Percentiles rank a stretch among this genome's conserved stretches.
These are phyloP conservation scores for Friedmanniomyces simplex DNA, from an alignment of 495 filamentous ascomycete genomes.

Conservation along the genomic window DNA sequence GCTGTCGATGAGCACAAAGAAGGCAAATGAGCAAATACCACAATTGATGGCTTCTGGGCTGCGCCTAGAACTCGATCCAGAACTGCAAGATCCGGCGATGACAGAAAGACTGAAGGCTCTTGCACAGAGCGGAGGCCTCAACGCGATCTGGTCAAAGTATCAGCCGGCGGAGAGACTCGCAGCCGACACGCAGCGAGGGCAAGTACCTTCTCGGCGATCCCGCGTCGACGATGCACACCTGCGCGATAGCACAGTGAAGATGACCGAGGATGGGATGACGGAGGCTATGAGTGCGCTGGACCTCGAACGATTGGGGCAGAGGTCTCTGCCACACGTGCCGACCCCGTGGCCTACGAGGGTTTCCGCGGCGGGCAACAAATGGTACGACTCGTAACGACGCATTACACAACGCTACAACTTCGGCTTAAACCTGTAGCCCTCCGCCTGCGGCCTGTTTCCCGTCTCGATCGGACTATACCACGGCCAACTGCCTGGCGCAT, in stretches of 20 bases:
- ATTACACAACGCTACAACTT: slow-evolving; percentile 20
- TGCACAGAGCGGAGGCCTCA: too few relatives aligned
- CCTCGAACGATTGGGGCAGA: not conserved
- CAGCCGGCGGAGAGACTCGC: too few relatives aligned
- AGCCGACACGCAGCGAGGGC: too few relatives aligned
- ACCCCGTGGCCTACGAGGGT: not conserved
- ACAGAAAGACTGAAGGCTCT: too few relatives aligned
- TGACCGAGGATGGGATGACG: not conserved
- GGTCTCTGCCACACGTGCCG: not conserved
- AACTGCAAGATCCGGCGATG: too few relatives aligned
- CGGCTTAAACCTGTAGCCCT: slow-evolving; percentile 12
- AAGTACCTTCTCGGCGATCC: not conserved
- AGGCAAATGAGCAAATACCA: too few relatives aligned
- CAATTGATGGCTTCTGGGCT: too few relatives aligned
- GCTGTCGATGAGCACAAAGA: too few relatives aligned
- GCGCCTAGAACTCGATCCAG: too few relatives aligned
- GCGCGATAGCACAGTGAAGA: not conserved
- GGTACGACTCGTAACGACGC: not conserved
- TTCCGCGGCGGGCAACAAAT: not conserved
- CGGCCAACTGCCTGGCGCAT: slow-evolving; percentile 37
- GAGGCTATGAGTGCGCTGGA: not conserved
- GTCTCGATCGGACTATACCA: slow-evolving; percentile 38
- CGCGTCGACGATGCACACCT: not conserved
- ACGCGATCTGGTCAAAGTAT: too few relatives aligned
- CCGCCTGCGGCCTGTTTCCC: slow-evolving; percentile 21